Percentiles rank a stretch among this genome's conserved stretches.
Evolutionary conservation across 116 monocot genomes (phyloP).

Genomic region (Trichopus zeylanicus): DNA sequence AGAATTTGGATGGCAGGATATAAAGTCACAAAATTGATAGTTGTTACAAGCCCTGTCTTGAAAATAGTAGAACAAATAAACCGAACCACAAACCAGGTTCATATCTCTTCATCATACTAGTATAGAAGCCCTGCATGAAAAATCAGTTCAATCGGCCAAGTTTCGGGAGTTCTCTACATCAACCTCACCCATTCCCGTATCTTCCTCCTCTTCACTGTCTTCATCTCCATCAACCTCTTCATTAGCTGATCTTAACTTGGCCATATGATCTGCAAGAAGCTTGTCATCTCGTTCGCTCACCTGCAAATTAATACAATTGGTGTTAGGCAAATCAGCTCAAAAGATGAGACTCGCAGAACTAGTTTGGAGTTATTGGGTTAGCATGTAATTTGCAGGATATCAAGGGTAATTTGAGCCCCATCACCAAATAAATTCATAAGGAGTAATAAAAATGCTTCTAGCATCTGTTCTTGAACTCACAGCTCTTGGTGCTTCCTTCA

Average conservation of each 20-base stretch:
- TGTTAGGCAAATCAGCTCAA: neutral
- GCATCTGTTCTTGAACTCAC: constrained; percentile 66
- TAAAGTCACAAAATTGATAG: too few species aligned
- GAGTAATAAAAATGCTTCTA: too few species aligned
- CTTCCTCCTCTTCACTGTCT: constrained; percentile 81
- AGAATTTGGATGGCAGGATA: too few species aligned
- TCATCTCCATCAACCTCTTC: constrained; percentile 80
- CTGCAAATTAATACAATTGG: constrained; percentile 14
- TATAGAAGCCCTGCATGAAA: too few species aligned
- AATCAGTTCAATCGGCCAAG: constrained; percentile 22
- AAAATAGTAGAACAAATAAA: too few species aligned
- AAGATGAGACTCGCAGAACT: neutral
- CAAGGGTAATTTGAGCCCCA: too few species aligned
- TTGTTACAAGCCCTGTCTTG: too few species aligned
- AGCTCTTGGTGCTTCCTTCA: constrained; percentile 93
- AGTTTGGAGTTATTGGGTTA: neutral
- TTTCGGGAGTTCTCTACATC: constrained; percentile 50
- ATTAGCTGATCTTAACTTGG: constrained; percentile 50
- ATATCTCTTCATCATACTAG: too few species aligned
- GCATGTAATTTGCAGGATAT: neutral
- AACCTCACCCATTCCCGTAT: constrained; percentile 82
- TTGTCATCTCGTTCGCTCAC: constrained; percentile 77
- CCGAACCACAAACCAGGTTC: too few species aligned
- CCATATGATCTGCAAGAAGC: constrained; percentile 77
- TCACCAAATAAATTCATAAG: neutral